Percentiles rank a stretch among this genome's conserved stretches.
Evolutionary conservation across 164 flowering plant species (phyloP).

Genomic region (Stephania cephalantha): DNA sequence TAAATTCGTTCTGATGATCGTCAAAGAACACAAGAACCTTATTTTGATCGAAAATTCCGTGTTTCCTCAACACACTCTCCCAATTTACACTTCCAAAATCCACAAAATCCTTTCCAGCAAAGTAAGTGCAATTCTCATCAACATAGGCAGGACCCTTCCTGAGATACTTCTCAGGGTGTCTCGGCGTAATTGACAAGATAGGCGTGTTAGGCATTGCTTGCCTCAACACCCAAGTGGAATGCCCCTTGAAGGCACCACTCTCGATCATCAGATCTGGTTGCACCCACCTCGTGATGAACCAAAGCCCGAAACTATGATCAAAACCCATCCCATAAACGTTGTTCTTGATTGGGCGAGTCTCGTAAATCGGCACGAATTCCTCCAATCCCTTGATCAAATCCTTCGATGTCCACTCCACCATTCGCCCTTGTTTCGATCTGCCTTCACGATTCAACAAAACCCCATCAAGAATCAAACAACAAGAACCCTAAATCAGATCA

Average conservation of each 20-base stretch:
- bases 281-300: constrained; percentile 93
- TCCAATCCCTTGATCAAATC: constrained; percentile 88
- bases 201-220: constrained; percentile 86
- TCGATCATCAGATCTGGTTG: constrained; percentile 94
- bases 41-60: constrained; percentile 63
- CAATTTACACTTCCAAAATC: constrained; percentile 93
- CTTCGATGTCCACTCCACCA: constrained; percentile 85
- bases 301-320: constrained; percentile 98
- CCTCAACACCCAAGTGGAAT: constrained; percentile 96
- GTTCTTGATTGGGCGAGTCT: constrained; percentile 84
- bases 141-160: constrained; percentile 97
- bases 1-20: constrained; percentile 94
- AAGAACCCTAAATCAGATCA: no score
- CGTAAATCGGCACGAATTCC: constrained; percentile 93
- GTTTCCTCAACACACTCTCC: constrained; percentile 63
- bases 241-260: constrained; percentile 99
- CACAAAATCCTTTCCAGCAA: constrained; percentile 91
- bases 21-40: constrained; percentile 86
- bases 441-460: constrained; percentile 40
- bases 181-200: constrained; percentile 74
- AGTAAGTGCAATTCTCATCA: constrained; percentile 94
- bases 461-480: no score
- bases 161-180: constrained; percentile 95
- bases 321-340: constrained; percentile 98
- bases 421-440: constrained; percentile 94